A percentile compares a stretch with the other conserved stretches of the same genome.
phyloP scores from a whole-genome alignment of 2,329 filamentous ascomycete genomes.

The Trichothecium sympodiale region DNA sequence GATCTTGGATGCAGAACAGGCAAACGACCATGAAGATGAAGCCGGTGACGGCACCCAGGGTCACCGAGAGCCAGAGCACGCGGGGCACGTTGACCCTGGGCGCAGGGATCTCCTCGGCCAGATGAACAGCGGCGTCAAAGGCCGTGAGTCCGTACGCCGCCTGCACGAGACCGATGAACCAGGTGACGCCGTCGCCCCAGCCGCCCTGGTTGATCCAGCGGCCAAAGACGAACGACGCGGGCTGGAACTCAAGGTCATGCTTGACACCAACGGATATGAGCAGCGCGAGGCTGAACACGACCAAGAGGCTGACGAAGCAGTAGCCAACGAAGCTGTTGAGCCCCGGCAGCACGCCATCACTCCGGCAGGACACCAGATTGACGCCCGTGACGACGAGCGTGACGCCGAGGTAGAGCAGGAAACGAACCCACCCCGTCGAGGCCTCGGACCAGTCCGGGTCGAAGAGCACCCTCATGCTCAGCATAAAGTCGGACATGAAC shows the following conservation, averaged over 20 bases:
- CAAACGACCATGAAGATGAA: slow-evolving; percentile 32
- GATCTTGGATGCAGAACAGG: slow-evolving; percentile 28
- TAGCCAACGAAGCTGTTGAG: slow-evolving; percentile 38
- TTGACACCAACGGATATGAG: slow-evolving; percentile 34
- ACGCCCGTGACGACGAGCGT: slow-evolving; percentile 28
- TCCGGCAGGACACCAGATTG: slow-evolving; percentile 32
- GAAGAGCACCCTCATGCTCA: slow-evolving; percentile 36
- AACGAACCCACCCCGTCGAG: slow-evolving; percentile 30
- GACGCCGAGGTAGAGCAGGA: slow-evolving; percentile 36
- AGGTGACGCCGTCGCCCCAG: slow-evolving; percentile 33
- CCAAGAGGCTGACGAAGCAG: slow-evolving; percentile 32
- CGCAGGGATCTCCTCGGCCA: slow-evolving; percentile 35
- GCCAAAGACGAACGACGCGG: slow-evolving; percentile 31
- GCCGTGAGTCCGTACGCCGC: slow-evolving; percentile 37
- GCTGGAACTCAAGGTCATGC: slow-evolving; percentile 25
- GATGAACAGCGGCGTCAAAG: slow-evolving; percentile 38
- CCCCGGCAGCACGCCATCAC: slow-evolving; percentile 15
- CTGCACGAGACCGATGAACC: slow-evolving; percentile 38
- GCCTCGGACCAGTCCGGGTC: slow-evolving; percentile 25
- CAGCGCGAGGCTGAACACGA: slow-evolving; percentile 31
- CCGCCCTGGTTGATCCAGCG: slow-evolving; percentile 20
- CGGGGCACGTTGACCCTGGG: slow-evolving; percentile 30
- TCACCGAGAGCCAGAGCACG: slow-evolving; percentile 32
- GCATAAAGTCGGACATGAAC: slow-evolving; percentile 39
- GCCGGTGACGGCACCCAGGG: slow-evolving; percentile 25